Conservation (phyloP, 2,329 filamentous ascomycete genomes). For the Ophiostoma novo-ulmi region DNA sequence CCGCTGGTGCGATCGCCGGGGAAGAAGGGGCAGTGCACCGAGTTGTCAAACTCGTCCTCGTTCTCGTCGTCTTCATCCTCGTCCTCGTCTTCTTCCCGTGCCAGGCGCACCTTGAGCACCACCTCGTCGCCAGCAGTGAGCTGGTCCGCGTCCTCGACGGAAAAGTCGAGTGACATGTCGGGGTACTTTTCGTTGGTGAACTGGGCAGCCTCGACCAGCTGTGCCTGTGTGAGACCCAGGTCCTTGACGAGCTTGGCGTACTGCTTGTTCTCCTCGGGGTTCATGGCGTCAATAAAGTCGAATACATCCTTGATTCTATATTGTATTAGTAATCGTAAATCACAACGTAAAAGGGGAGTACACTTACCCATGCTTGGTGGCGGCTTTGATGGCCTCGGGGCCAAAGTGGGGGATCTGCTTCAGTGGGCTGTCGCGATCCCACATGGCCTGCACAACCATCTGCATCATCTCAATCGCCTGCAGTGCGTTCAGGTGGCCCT, state of each 20-base stretch:
- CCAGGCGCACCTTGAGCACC: slow-evolving; percentile 77
- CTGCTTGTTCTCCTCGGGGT: slow-evolving; percentile 82
- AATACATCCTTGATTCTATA: slow-evolving; percentile 83
- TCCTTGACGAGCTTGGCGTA: slow-evolving; percentile 72
- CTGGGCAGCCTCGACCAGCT: slow-evolving; percentile 81
- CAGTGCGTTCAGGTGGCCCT: slow-evolving; percentile 95
- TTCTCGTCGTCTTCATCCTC: slow-evolving; percentile 44
- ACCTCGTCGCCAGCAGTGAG: slow-evolving; percentile 76
- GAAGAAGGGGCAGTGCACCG: slow-evolving; percentile 93
- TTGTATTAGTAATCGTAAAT: slow-evolving; percentile 33
- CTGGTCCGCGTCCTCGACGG: slow-evolving; percentile 73
- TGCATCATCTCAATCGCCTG: slow-evolving; percentile 98
- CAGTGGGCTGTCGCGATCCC: slow-evolving; percentile 93
- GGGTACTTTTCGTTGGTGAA: slow-evolving; percentile 98
- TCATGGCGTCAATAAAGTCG: slow-evolving; percentile 99
- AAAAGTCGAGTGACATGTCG: slow-evolving; percentile 85
- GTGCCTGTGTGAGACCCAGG: slow-evolving; percentile 71
- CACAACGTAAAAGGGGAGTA: not conserved
- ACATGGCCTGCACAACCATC: slow-evolving; percentile 98
- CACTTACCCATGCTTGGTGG: slow-evolving; percentile 69
- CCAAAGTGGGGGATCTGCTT: slow-evolving; percentile 98
- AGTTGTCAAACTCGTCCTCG: slow-evolving; percentile 56
- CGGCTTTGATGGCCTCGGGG: slow-evolving; percentile 74
- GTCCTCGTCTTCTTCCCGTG: slow-evolving; percentile 72
- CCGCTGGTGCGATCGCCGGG: slow-evolving; percentile 89